Conservation (phyloP, 2,329 filamentous ascomycete genomes). For the Exophiala viscosa region DNA sequence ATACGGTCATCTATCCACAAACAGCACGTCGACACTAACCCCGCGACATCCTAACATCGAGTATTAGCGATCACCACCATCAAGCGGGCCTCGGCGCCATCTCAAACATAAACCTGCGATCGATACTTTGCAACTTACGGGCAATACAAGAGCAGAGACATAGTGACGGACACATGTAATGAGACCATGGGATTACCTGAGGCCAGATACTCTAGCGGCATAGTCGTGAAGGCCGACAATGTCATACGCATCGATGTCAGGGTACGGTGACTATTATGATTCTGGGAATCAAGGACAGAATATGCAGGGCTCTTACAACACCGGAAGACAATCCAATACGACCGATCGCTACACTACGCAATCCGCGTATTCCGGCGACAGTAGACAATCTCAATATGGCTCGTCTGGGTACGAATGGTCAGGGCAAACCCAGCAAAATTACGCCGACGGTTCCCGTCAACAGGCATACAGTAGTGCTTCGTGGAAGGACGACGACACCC, state of each 20-base stretch:
- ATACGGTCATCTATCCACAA: no score
- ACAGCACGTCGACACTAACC: no score
- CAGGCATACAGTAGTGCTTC: conserved; percentile 7
- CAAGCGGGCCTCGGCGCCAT: no score
- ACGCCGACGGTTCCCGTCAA: conserved; percentile 11
- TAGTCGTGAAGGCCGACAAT: conserved; percentile 2
- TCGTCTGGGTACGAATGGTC: conserved; percentile 20
- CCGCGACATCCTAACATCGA: no score
- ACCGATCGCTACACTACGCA: conserved; percentile 8
- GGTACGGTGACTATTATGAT: conserved; percentile 18
- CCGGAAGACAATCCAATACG: not conserved
- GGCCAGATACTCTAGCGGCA: not conserved
- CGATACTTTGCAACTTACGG: no score
- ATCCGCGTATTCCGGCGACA: conserved; percentile 10
- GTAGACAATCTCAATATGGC: conserved; percentile 17
- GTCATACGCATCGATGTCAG: conserved; percentile 18
- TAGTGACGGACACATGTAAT: no score
- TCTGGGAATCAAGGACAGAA: conserved; percentile 13
- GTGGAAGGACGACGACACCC: conserved; percentile 5
- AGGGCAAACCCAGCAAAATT: conserved; percentile 14
- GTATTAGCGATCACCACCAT: no score
- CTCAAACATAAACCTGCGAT: no score
- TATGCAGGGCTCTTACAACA: conserved; percentile 12
- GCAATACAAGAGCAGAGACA: no score
- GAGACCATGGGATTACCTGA: not conserved